Percentiles rank a stretch among this genome's conserved stretches.
These are phyloP conservation scores for Cytospora chrysosperma DNA, from an alignment of 2,329 filamentous ascomycete genomes.

Conservation along the genomic window DNA sequence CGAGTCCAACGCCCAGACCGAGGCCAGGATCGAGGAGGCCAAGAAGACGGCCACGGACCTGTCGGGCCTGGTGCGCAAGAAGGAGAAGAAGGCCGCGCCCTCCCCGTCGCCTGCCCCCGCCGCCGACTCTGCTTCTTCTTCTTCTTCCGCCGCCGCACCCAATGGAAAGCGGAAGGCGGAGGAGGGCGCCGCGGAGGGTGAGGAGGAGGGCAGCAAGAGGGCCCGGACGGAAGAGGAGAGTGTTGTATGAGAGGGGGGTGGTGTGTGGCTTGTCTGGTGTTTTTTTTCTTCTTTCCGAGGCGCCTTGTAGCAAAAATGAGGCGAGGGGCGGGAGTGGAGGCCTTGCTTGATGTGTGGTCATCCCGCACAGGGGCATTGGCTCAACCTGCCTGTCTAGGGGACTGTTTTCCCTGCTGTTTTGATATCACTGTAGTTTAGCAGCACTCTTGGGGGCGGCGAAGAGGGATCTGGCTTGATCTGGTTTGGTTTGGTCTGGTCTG, in stretches of 20 bases:
- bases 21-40: slow-evolving; percentile 68
- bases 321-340: too few species aligned
- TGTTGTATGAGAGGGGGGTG: neutral
- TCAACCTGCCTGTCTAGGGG: neutral
- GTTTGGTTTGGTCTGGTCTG: neutral
- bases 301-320: too few species aligned
- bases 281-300: neutral
- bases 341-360: neutral
- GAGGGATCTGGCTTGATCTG: neutral
- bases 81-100: slow-evolving; percentile 40
- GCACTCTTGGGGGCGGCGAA: neutral
- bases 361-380: neutral
- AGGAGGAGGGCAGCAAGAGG: slow-evolving; percentile 38
- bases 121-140: neutral
- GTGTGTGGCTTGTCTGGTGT: too few species aligned
- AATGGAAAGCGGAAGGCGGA: slow-evolving; percentile 47
- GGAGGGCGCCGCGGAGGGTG: slow-evolving; percentile 31
- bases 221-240: slow-evolving; percentile 33
- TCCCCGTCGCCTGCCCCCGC: slow-evolving; percentile 26
- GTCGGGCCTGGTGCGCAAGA: slow-evolving; percentile 71
- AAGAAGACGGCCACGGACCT: slow-evolving; percentile 74
- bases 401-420: neutral
- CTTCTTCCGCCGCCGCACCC: too few species aligned
- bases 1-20: slow-evolving; percentile 58
- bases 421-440: slow-evolving; percentile 12